Evolutionary conservation across 2,329 filamentous ascomycete species (phyloP), one percentile per base, ranked within the genome.

Genomic region (Penicillium rolfsii): DNA sequence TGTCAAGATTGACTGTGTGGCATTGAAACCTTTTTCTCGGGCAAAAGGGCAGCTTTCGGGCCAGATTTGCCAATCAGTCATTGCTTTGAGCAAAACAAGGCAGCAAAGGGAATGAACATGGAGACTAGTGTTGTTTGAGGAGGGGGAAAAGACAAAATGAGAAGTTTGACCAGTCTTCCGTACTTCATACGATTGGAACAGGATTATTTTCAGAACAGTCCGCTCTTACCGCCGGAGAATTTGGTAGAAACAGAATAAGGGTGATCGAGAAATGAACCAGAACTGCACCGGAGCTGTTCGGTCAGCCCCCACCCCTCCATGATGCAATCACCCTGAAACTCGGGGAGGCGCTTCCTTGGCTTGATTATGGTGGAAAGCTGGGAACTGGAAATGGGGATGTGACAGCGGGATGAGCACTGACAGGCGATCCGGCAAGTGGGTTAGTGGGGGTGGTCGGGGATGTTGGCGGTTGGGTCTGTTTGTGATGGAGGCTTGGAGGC

Each of bases 311-410:
- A 2, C 3, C 16, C 14, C 35, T n/a, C 26, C 12, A 46, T 52
- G 57, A 66, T 62, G 62, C 63, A 64, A 66, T 65, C 55, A 67
- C 59, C 64, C 64, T 69, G 66, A 68, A 69, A 67, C 66, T 24
- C 30, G 60, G 52, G 55, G 57, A 65, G 61, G 61, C 58, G 57
- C 58, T 46, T 28, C 19, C 49, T 59, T 58, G 56, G 59, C 36
- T 54, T 40, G 53, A 28, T 26, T 8, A 11, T 8, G 8, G 9
- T 14, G 3, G 19, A 19, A 38, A 28, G 19, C 14, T 54, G 36
- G 38, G 33, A 41, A 41, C 19, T 33, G 16, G 60, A 38, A 50
- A 52, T 36, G 46, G 52, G 55, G 55, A 63, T 64, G 65, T 68
- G 67, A 66, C 66, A 67, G 63, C 61, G 63, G 64, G 52, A 62